Percentiles rank a stretch among this genome's conserved stretches.
phyloP scores from a whole-genome alignment of 257 asterid genomes.

The Lycium ferocissimum region DNA sequence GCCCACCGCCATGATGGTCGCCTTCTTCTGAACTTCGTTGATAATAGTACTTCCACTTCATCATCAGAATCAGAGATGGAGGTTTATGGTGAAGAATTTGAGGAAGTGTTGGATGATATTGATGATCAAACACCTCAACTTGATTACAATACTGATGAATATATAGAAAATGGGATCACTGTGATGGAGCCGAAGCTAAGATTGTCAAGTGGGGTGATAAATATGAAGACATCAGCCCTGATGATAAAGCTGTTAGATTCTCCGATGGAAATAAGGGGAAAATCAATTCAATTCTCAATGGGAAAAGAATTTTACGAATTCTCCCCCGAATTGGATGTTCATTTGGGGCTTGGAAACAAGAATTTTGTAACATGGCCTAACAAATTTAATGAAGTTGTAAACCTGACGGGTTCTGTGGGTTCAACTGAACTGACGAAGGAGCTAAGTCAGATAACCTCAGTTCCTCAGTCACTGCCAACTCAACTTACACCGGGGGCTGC shows the following conservation, averaged over 20 bases:
- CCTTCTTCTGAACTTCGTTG: conserved; percentile 61
- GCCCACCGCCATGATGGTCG: conserved; percentile 73
- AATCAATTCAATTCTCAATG: conserved; percentile 19
- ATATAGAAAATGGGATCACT: conserved; percentile 9
- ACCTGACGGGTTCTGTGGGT: too few relatives aligned
- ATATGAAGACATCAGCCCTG: conserved; percentile 51
- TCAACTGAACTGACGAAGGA: not conserved
- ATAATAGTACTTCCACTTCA: not conserved
- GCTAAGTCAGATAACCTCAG: not conserved
- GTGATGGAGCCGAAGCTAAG: conserved; percentile 37
- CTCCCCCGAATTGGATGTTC: not conserved
- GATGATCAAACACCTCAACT: conserved; percentile 31
- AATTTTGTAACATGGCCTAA: not conserved
- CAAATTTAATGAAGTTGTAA: not conserved
- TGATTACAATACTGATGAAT: not conserved
- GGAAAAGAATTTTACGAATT: conserved; percentile 1
- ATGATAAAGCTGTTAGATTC: conserved; percentile 33
- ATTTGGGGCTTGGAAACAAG: conserved; percentile 17
- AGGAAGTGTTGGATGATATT: conserved; percentile 33
- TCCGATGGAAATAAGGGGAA: not conserved
- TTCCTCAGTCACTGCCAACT: not conserved
- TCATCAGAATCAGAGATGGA: conserved; percentile 11
- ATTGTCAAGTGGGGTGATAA: conserved; percentile 44
- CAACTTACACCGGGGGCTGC: not conserved
- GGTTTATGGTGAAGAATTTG: conserved; percentile 34